Evolutionary conservation across 352 stramenopile genomes (phyloP).

Genomic region (Aphanomyces stellatus): DNA sequence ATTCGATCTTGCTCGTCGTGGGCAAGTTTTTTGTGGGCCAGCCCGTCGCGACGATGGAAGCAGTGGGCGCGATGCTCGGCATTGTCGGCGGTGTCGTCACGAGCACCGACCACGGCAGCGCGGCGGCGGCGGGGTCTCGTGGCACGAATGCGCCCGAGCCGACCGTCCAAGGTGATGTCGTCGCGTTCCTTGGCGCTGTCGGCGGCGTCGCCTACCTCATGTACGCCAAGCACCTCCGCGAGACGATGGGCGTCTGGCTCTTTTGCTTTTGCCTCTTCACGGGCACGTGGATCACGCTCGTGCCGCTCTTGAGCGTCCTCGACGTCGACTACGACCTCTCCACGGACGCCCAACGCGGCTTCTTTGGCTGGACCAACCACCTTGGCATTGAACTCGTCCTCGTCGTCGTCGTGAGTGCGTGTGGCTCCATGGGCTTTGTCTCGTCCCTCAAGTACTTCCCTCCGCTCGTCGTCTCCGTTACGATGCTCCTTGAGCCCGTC

Average conservation of each 20-base stretch:
- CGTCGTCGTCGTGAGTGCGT: slow-evolving; percentile 35
- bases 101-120: slow-evolving; percentile 25
- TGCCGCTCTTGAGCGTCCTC: slow-evolving; percentile 27
- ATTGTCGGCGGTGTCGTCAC: slow-evolving; percentile 38
- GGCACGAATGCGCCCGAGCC: neutral
- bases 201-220: slow-evolving; percentile 73
- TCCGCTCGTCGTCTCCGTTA: slow-evolving; percentile 46
- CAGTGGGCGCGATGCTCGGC: slow-evolving; percentile 32
- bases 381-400: slow-evolving; percentile 38
- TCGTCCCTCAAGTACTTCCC: slow-evolving; percentile 49
- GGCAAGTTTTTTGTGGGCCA: slow-evolving; percentile 37
- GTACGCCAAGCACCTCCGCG: slow-evolving; percentile 60
- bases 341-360: slow-evolving; percentile 23
- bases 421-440: slow-evolving; percentile 51
- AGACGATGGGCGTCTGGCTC: slow-evolving; percentile 34
- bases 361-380: slow-evolving; percentile 43
- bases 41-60: slow-evolving; percentile 27
- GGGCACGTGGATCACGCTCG: slow-evolving; percentile 25
- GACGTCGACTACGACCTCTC: slow-evolving; percentile 6
- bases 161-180: slow-evolving; percentile 37
- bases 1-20: slow-evolving; percentile 44
- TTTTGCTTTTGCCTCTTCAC: slow-evolving; percentile 39
- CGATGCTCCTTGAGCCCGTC: slow-evolving; percentile 43
- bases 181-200: slow-evolving; percentile 55
- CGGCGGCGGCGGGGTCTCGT: neutral